Conservation (phyloP, 2,329 filamentous ascomycete genomes). For the Venturia pyrina region DNA sequence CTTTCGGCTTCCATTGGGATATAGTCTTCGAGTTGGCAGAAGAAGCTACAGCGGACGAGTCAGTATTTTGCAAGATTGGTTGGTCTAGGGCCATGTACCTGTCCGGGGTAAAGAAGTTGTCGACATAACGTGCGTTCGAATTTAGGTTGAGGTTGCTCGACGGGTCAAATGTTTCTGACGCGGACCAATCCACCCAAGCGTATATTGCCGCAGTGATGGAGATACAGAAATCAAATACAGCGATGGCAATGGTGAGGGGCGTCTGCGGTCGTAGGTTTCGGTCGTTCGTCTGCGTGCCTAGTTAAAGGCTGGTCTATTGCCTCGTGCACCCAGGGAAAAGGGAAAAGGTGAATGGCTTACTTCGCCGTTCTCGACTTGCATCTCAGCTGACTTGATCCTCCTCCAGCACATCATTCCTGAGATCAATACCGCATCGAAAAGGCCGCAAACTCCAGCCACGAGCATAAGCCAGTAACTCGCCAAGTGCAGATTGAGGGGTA, state of each 20-base stretch:
- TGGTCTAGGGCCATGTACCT: background rate
- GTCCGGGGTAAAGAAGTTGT: constrained; percentile 9
- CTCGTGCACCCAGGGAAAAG: background rate
- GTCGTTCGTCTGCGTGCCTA: constrained; percentile 7
- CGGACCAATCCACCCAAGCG: constrained; percentile 6
- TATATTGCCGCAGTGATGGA: constrained; percentile 4
- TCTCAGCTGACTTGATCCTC: constrained; percentile 1
- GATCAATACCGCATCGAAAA: constrained; percentile 6
- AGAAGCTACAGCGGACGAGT: background rate
- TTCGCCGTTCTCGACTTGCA: constrained; percentile 5
- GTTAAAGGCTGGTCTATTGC: background rate
- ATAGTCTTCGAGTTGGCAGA: constrained; percentile 9
- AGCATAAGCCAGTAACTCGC: constrained; percentile 9
- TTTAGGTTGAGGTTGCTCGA: background rate
- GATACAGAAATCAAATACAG: background rate
- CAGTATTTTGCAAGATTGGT: background rate
- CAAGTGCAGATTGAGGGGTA: constrained; percentile 1
- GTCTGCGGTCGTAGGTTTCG: constrained; percentile 10
- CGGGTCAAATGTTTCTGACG: constrained; percentile 5
- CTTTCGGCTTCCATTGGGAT: background rate
- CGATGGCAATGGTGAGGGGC: constrained; percentile 2
- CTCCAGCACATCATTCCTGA: constrained; percentile 5
- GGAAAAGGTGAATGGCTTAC: too few species aligned
- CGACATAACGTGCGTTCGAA: background rate
- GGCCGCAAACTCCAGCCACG: constrained; percentile 3